phyloP scores from a whole-genome alignment of 2,329 filamentous ascomycete species.

The Mariannaea elegans region DNA sequence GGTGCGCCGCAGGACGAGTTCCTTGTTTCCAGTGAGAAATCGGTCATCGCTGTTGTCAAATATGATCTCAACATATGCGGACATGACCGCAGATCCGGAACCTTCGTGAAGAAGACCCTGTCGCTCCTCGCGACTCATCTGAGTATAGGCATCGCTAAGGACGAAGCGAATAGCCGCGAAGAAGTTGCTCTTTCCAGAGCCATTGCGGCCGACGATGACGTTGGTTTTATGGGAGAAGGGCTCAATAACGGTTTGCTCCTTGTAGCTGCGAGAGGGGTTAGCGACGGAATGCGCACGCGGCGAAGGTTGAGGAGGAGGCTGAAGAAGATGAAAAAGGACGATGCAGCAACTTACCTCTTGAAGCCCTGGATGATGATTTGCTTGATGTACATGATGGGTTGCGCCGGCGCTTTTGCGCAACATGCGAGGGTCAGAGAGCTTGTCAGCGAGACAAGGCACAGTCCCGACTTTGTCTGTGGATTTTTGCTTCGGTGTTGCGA shows the following conservation, averaged over 20 bases:
- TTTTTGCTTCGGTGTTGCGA: constrained; percentile 34
- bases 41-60: constrained; percentile 98
- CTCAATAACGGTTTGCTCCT: constrained; percentile 98
- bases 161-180: constrained; percentile 99
- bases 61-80: constrained; percentile 98
- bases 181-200: constrained; percentile 99
- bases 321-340: constrained; percentile 9
- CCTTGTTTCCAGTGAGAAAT: constrained; percentile 91
- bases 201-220: constrained; percentile 98
- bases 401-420: constrained; percentile 50
- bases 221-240: constrained; percentile 98
- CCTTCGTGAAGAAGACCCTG: constrained; percentile 97
- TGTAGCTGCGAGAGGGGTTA: constrained; percentile 74
- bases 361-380: constrained; percentile 99
- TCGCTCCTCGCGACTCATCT: constrained; percentile 94
- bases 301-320: constrained; percentile 6
- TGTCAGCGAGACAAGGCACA: constrained; percentile 37
- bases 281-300: constrained; percentile 22
- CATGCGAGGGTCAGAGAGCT: constrained; percentile 42
- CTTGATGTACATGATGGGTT: constrained; percentile 89
- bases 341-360: constrained; percentile 75
- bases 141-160: constrained; percentile 95
- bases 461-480: constrained; percentile 32
- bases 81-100: constrained; percentile 97
- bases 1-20: constrained; percentile 89